Percentiles rank a stretch among this genome's conserved stretches.
These are phyloP conservation scores for Ustilago curta DNA, from an alignment of 1,284 basidiomycete species.

Conservation along the genomic window DNA sequence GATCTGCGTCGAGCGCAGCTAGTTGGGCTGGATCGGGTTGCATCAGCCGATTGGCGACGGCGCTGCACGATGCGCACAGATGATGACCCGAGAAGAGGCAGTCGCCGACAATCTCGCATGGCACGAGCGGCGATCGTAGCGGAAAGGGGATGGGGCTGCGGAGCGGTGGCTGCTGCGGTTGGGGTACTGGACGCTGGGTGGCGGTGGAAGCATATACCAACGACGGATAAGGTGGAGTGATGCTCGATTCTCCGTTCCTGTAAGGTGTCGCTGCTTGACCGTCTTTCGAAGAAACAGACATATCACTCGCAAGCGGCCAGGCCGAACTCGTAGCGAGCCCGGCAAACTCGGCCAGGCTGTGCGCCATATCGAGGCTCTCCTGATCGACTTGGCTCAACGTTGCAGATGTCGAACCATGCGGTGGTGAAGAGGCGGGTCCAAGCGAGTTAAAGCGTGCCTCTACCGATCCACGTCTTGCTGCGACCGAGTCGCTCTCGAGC, in stretches of 20 bases:
- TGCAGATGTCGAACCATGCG: constrained; percentile 6
- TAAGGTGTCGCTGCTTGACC: not conserved
- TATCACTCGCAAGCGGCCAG: constrained; percentile 12
- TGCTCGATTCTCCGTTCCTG: constrained; percentile 6
- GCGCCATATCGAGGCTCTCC: constrained; percentile 25
- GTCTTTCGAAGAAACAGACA: constrained; percentile 2
- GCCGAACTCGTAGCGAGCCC: constrained; percentile 35
- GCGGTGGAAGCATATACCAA: constrained; percentile 10
- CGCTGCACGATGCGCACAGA: constrained; percentile 34
- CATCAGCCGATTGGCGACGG: constrained; percentile 44
- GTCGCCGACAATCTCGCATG: constrained; percentile 47
- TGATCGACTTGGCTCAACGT: constrained; percentile 6
- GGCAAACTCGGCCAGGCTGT: constrained; percentile 40
- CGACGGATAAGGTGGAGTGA: not conserved
- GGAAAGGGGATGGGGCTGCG: not conserved
- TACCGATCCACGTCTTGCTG: constrained; percentile 1
- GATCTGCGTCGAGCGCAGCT: constrained; percentile 25
- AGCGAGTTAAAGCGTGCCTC: constrained; percentile 15
- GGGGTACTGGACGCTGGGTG: constrained; percentile 5
- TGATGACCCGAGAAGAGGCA: constrained; percentile 43
- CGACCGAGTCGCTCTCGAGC: constrained; percentile 12
- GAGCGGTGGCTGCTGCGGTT: constrained; percentile 1
- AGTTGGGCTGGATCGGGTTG: constrained; percentile 28
- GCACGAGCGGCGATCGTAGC: constrained; percentile 2
- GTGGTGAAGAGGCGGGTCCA: constrained; percentile 10